Percentiles rank a stretch among this genome's conserved stretches.
These are phyloP conservation scores for Macrotyloma uniflorum DNA, from an alignment of 306 rosid genomes.

Conservation along the genomic window DNA sequence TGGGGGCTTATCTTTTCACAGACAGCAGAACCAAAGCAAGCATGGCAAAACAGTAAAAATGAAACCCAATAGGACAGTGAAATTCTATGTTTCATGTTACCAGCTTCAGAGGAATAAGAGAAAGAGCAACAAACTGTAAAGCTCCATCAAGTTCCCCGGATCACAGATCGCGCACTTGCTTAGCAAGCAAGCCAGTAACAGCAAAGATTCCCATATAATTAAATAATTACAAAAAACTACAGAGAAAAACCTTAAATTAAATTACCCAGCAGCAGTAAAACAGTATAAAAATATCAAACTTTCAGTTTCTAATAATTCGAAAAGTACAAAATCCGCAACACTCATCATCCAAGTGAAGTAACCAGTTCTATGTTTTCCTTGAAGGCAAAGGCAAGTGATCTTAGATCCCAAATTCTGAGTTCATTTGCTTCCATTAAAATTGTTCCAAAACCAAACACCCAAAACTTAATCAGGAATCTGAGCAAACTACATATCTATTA, in stretches of 20 bases:
- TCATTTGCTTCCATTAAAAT: conserved; percentile 20
- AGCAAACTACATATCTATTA: neutral
- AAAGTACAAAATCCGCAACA: conserved; percentile 32
- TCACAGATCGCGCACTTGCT: conserved; percentile 52
- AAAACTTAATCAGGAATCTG: conserved; percentile 19
- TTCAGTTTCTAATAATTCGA: conserved; percentile 36
- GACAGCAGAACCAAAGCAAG: conserved; percentile 49
- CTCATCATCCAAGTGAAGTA: neutral
- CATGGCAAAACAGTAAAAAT: conserved; percentile 52
- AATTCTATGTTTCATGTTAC: conserved; percentile 25
- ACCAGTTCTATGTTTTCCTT: neutral
- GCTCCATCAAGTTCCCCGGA: conserved; percentile 35
- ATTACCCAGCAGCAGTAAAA: conserved; percentile 35
- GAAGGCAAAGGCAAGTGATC: neutral
- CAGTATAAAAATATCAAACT: conserved; percentile 8
- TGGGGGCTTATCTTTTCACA: conserved; percentile 44
- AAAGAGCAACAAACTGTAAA: conserved; percentile 58
- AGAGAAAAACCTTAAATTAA: conserved; percentile 32
- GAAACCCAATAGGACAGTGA: conserved; percentile 41
- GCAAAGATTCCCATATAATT: conserved; percentile 38
- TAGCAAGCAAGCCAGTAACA: conserved; percentile 55
- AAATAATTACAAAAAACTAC: conserved; percentile 36
- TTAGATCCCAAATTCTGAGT: conserved; percentile 23
- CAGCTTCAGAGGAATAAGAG: conserved; percentile 47
- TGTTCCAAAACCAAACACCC: conserved; percentile 19